Evolutionary conservation across 2,329 filamentous ascomycete species (phyloP).

Genomic region (Hypoxylon sp.): DNA sequence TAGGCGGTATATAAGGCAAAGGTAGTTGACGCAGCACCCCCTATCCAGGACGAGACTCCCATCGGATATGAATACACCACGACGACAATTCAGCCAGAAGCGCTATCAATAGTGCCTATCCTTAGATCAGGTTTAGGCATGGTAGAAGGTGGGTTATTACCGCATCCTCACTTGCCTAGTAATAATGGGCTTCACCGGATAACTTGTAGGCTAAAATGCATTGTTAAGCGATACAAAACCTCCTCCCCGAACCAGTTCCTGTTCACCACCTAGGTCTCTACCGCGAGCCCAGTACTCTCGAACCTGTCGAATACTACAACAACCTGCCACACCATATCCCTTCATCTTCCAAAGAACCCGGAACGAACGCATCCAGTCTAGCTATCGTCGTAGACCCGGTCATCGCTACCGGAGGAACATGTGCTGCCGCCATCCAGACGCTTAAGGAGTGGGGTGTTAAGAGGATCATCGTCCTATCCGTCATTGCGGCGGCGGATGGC

Average conservation of each 20-base stretch:
- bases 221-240: conserved; percentile 78
- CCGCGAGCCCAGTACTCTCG: conserved; percentile 87
- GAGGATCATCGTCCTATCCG: conserved; percentile 80
- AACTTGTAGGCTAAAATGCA: conserved; percentile 20
- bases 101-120: conserved; percentile 89
- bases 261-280: conserved; percentile 96
- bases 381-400: conserved; percentile 92
- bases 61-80: conserved; percentile 83
- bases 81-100: conserved; percentile 72
- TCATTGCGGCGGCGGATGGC: conserved; percentile 82
- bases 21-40: conserved; percentile 21
- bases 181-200: conserved; percentile 1
- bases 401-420: conserved; percentile 93
- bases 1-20: neutral
- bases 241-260: conserved; percentile 84
- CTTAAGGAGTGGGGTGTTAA: conserved; percentile 93
- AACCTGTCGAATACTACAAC: conserved; percentile 98
- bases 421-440: conserved; percentile 89
- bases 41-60: conserved; percentile 78
- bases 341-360: conserved; percentile 57
- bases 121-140: conserved; percentile 93
- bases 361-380: conserved; percentile 63
- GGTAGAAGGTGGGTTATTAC: conserved; percentile 77
- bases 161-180: neutral
- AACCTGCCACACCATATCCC: conserved; percentile 84